A percentile compares a stretch with the other conserved stretches of the same genome.
Evolutionary conservation across 2,329 filamentous ascomycete species (phyloP).

Genomic region (Pseudogymnoascus destructans): DNA sequence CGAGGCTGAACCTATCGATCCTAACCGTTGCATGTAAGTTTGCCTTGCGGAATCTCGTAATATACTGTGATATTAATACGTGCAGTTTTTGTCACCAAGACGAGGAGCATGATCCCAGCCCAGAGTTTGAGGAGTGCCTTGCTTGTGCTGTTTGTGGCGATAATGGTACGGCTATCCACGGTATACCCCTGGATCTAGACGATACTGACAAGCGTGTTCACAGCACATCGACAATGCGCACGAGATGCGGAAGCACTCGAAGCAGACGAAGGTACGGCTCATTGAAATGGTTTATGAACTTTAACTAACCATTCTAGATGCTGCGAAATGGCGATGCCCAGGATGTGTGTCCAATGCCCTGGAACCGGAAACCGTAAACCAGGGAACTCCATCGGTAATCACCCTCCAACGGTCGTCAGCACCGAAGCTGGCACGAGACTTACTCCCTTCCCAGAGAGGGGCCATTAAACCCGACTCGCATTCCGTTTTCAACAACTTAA

Average conservation of each 20-base stretch:
- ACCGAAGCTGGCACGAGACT: slow-evolving; percentile 55
- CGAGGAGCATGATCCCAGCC: slow-evolving; percentile 69
- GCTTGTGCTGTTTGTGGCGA: slow-evolving; percentile 26
- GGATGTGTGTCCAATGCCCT: slow-evolving; percentile 35
- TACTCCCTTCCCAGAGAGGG: slow-evolving; percentile 56
- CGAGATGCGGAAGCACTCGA: slow-evolving; percentile 53
- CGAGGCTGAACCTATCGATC: slow-evolving; percentile 38
- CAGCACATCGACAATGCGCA: slow-evolving; percentile 87
- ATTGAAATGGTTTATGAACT: slow-evolving; percentile 11
- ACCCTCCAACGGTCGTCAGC: slow-evolving; percentile 40
- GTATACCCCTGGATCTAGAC: slow-evolving; percentile 11
- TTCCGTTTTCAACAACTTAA: slow-evolving; percentile 63
- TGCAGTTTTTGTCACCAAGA: slow-evolving; percentile 69
- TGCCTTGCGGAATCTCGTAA: slow-evolving; percentile 12
- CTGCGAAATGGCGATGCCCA: slow-evolving; percentile 48
- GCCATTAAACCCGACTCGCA: slow-evolving; percentile 55
- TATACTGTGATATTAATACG: slow-evolving; percentile 21
- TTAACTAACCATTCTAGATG: slow-evolving; percentile 24
- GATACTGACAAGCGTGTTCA: slow-evolving; percentile 29
- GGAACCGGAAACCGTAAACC: slow-evolving; percentile 26
- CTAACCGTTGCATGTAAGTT: slow-evolving; percentile 53
- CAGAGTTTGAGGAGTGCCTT: slow-evolving; percentile 69
- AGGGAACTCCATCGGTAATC: slow-evolving; percentile 18
- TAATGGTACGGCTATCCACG: background rate
- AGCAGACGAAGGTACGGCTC: slow-evolving; percentile 47